phyloP scores from a whole-genome alignment of 1,139 yeast species.

The Blastobotrys petasosporus region DNA sequence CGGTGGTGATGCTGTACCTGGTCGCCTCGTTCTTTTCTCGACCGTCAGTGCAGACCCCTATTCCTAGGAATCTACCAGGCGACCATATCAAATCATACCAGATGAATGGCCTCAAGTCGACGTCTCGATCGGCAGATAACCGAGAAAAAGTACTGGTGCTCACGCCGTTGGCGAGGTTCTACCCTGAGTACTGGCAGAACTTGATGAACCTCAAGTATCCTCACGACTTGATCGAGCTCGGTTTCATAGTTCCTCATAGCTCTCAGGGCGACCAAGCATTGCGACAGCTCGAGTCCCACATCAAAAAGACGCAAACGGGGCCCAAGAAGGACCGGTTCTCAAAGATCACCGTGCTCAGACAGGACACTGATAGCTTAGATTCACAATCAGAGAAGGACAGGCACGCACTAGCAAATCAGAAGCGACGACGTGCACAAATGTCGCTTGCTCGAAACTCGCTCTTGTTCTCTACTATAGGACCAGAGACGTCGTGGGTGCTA shows the following conservation, averaged over 20 bases:
- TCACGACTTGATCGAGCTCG: slow-evolving; percentile 75
- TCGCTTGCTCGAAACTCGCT: slow-evolving; percentile 90
- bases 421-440: slow-evolving; percentile 84
- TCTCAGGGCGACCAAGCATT: slow-evolving; percentile 75
- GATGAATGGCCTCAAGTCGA: slow-evolving; percentile 66
- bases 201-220: slow-evolving; percentile 71
- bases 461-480: slow-evolving; percentile 81
- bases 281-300: slow-evolving; percentile 61
- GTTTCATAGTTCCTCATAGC: slow-evolving; percentile 82
- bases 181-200: slow-evolving; percentile 83
- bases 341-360: slow-evolving; percentile 81
- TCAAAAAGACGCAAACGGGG: slow-evolving; percentile 60
- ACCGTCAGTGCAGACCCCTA: slow-evolving; percentile 21
- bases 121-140: slow-evolving; percentile 63
- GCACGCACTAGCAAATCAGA: slow-evolving; percentile 67
- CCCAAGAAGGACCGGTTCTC: slow-evolving; percentile 57
- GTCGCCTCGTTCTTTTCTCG: slow-evolving; percentile 7
- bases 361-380: slow-evolving; percentile 72
- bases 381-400: slow-evolving; percentile 64
- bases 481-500: slow-evolving; percentile 87
- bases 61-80: slow-evolving; percentile 59
- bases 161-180: slow-evolving; percentile 84
- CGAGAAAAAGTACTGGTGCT: slow-evolving; percentile 76
- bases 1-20: slow-evolving; percentile 7
- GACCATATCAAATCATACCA: slow-evolving; percentile 82